A percentile compares a stretch with the other conserved stretches of the same genome.
phyloP scores from a whole-genome alignment of 495 filamentous ascomycete species.

The Pseudotulostoma volvatum region DNA sequence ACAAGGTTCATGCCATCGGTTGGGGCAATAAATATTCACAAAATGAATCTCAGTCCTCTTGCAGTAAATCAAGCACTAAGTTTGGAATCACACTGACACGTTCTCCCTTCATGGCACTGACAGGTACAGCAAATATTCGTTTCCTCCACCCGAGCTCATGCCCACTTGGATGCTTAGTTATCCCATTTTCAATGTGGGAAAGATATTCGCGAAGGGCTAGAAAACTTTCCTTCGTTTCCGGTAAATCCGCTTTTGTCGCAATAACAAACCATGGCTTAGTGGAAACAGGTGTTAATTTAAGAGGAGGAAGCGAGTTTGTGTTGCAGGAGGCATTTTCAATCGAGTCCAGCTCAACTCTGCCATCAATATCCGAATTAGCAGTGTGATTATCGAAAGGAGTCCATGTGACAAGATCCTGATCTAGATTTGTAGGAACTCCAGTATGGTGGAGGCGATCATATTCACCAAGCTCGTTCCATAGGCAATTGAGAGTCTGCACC shows the following conservation, averaged over 20 bases:
- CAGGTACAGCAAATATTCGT: constrained; percentile 53
- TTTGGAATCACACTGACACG: constrained; percentile 65
- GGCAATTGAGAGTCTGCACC: constrained; percentile 52
- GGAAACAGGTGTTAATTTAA: constrained; percentile 46
- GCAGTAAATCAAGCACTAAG: constrained; percentile 58
- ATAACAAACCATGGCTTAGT: constrained; percentile 95
- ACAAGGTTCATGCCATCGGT: too few relatives aligned
- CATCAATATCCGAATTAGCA: not conserved
- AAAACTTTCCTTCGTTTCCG: constrained; percentile 64
- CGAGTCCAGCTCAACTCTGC: not conserved
- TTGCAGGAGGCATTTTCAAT: not conserved
- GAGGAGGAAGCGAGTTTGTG: constrained; percentile 15
- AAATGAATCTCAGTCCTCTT: constrained; percentile 18
- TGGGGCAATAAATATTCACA: not conserved
- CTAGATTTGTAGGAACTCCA: constrained; percentile 27
- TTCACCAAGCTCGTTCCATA: constrained; percentile 79
- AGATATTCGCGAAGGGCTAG: constrained; percentile 50
- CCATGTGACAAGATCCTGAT: not conserved
- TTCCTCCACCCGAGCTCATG: constrained; percentile 50
- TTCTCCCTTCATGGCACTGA: constrained; percentile 75
- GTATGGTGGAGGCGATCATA: constrained; percentile 59
- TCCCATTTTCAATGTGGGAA: constrained; percentile 37
- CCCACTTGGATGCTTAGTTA: constrained; percentile 51
- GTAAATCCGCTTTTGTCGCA: constrained; percentile 84
- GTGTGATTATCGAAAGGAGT: not conserved